Conservation (phyloP, 768 basidiomycete genomes). For the Termitomyces sp. region DNA sequence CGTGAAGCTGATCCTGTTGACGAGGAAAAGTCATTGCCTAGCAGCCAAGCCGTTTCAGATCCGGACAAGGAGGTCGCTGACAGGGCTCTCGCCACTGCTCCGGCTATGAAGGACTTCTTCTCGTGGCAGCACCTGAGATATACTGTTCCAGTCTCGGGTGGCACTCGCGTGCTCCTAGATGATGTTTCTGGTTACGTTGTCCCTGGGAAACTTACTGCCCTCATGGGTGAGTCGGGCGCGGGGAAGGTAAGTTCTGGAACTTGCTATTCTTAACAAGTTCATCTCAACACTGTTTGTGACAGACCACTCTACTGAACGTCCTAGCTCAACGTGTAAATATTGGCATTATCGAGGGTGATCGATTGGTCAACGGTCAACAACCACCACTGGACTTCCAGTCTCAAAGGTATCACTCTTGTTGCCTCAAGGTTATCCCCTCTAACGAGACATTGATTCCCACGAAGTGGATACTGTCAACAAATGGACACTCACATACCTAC, state of each 20-base stretch:
- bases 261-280: no score
- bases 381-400: conserved; percentile 56
- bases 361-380: conserved; percentile 48
- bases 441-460: background rate
- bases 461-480: conserved; percentile 82
- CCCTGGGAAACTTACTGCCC: conserved; percentile 75
- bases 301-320: conserved; percentile 56
- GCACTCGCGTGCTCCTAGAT: conserved; percentile 50
- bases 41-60: conserved; percentile 5
- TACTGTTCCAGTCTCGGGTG: conserved; percentile 48
- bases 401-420: conserved; percentile 37
- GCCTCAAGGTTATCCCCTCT: background rate
- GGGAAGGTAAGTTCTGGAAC: conserved; percentile 31
- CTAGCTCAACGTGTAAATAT: conserved; percentile 43
- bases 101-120: conserved; percentile 56
- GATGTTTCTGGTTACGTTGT: conserved; percentile 76
- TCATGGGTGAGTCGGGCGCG: conserved; percentile 59
- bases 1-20: conserved; percentile 28
- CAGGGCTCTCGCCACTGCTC: conserved; percentile 33
- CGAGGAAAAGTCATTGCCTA: conserved; percentile 25
- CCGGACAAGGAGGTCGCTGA: conserved; percentile 18
- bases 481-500: conserved; percentile 75
- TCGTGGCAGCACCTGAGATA: conserved; percentile 77
- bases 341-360: conserved; percentile 46
- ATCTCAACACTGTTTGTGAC: background rate